Evolutionary conservation across 2,329 filamentous ascomycete species (phyloP).

Genomic region (Aureobasidium sp.): DNA sequence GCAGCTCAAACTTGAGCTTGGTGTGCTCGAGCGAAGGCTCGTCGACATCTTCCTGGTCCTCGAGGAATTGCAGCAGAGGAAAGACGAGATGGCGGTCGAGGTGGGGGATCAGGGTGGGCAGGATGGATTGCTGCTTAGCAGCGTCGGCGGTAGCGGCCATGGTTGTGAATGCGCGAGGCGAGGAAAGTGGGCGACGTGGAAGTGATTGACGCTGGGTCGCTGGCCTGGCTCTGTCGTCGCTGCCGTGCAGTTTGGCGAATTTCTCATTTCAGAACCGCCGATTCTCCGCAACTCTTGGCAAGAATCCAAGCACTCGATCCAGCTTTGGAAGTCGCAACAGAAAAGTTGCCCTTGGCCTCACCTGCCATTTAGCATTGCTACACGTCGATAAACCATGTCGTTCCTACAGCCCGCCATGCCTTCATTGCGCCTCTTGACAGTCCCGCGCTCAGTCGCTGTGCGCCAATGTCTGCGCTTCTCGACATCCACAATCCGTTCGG

Average conservation of each 20-base stretch:
- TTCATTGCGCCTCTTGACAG: slow-evolving; percentile 32
- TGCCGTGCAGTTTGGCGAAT: not conserved
- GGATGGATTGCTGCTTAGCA: slow-evolving; percentile 66
- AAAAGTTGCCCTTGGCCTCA: not conserved
- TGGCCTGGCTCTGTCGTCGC: slow-evolving; percentile 5
- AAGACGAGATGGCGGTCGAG: slow-evolving; percentile 96
- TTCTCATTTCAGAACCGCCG: not conserved
- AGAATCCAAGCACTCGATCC: not conserved
- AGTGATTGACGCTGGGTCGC: slow-evolving; percentile 5
- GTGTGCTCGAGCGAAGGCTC: slow-evolving; percentile 61
- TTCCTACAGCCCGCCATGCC: slow-evolving; percentile 23
- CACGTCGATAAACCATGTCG: slow-evolving; percentile 7
- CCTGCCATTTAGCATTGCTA: not conserved
- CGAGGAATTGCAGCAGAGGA: slow-evolving; percentile 87
- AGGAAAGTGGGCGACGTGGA: not conserved
- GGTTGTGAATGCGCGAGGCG: slow-evolving; percentile 10
- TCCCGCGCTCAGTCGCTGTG: slow-evolving; percentile 28
- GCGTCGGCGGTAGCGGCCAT: slow-evolving; percentile 41
- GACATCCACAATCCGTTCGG: slow-evolving; percentile 20
- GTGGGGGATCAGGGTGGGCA: slow-evolving; percentile 81
- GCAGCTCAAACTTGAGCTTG: slow-evolving; percentile 81
- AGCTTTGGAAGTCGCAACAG: not conserved
- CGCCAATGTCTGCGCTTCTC: slow-evolving; percentile 35
- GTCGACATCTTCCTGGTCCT: slow-evolving; percentile 67
- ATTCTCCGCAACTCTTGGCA: not conserved